phyloP scores from a whole-genome alignment of 257 asterid species.

The Ophiorrhiza pumila region DNA sequence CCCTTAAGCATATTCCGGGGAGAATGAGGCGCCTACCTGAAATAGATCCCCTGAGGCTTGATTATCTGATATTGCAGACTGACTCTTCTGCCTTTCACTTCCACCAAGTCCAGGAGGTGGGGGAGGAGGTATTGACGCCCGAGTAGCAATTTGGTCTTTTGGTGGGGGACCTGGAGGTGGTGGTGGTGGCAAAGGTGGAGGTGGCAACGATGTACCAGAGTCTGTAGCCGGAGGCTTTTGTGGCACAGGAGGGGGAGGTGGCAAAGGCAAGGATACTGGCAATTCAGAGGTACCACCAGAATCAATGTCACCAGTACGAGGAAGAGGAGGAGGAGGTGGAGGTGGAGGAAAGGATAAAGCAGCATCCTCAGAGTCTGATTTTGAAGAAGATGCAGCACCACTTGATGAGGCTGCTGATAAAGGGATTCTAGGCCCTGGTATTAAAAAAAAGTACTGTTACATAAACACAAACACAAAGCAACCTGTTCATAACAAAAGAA shows the following conservation, averaged over 20 bases:
- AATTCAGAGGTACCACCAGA: slow-evolving; percentile 51
- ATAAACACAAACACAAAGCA: neutral
- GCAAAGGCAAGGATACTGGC: slow-evolving; percentile 71
- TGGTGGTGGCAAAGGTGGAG: slow-evolving; percentile 60
- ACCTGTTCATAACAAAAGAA: neutral
- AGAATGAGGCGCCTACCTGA: slow-evolving; percentile 45
- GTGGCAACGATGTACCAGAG: slow-evolving; percentile 42
- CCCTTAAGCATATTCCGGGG: neutral
- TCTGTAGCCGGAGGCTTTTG: slow-evolving; percentile 55
- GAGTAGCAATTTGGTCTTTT: slow-evolving; percentile 54
- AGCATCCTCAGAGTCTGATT: slow-evolving; percentile 55
- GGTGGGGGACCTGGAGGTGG: slow-evolving; percentile 98
- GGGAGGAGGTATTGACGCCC: slow-evolving; percentile 59
- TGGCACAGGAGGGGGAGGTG: slow-evolving; percentile 93
- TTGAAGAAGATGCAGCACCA: slow-evolving; percentile 68
- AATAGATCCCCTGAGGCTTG: slow-evolving; percentile 40
- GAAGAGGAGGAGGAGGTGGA: slow-evolving; percentile 82
- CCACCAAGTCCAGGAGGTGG: slow-evolving; percentile 60
- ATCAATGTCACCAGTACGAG: slow-evolving; percentile 44
- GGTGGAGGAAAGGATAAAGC: slow-evolving; percentile 52
- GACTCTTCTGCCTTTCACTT: slow-evolving; percentile 42
- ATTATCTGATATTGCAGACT: slow-evolving; percentile 45
- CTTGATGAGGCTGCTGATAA: slow-evolving; percentile 67
- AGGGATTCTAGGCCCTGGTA: slow-evolving; percentile 86
- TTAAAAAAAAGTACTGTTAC: slow-evolving; percentile 13